These are phyloP conservation scores for Xylariaceae sp. DNA, from an alignment of 2,329 filamentous ascomycete genomes.

Conservation along the genomic window DNA sequence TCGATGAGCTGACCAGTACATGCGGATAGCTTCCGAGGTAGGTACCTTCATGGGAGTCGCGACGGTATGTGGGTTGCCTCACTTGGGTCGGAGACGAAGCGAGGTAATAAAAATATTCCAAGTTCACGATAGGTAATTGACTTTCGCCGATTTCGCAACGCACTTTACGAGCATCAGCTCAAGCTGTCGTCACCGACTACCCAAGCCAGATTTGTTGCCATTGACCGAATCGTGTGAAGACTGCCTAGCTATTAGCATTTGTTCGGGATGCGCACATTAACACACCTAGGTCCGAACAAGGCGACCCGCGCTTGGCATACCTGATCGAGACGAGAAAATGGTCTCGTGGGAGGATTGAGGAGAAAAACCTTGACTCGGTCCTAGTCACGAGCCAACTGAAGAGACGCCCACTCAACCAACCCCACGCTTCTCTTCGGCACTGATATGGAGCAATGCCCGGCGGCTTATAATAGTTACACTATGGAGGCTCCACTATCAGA, in stretches of 20 bases:
- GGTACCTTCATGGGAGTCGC: conserved; percentile 21
- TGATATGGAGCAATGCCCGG: too few relatives aligned
- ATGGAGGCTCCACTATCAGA: conserved; percentile 2
- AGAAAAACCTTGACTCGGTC: conserved; percentile 9
- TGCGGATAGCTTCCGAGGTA: conserved; percentile 8
- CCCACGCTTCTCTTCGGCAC: conserved; percentile 14
- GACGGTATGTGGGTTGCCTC: not conserved
- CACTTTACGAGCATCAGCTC: too few relatives aligned
- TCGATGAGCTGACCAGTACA: conserved; percentile 14
- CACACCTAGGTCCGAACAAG: not conserved
- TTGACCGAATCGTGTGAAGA: too few relatives aligned
- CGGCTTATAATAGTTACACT: not conserved
- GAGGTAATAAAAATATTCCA: not conserved
- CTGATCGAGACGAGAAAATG: conserved; percentile 4
- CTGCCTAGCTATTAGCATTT: too few relatives aligned
- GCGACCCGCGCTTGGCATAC: conserved; percentile 14
- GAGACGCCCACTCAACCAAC: conserved; percentile 17
- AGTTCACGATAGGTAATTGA: not conserved
- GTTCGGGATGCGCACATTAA: not conserved
- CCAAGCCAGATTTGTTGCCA: too few relatives aligned
- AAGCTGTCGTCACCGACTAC: too few relatives aligned
- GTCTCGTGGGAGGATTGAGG: conserved; percentile 12
- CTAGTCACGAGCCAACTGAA: conserved; percentile 19
- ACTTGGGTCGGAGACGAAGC: not conserved
- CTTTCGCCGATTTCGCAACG: too few relatives aligned